Evolutionary conservation across 306 rosid genomes (phyloP).

Genomic region (Biancaea sappan): DNA sequence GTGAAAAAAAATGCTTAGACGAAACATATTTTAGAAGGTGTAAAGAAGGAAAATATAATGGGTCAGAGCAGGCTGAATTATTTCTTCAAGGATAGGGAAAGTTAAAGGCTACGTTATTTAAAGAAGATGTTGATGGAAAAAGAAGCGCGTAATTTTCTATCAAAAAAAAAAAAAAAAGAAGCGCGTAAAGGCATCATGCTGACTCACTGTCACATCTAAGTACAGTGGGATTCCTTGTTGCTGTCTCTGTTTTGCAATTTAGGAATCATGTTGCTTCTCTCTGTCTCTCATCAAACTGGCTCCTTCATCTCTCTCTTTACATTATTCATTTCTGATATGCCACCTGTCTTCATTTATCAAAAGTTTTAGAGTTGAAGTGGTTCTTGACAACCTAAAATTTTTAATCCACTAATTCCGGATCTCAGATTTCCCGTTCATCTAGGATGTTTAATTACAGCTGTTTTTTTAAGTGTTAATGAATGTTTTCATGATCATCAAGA

Average conservation of each 20-base stretch:
- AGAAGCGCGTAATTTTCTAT: too few relatives aligned
- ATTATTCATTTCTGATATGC: not conserved
- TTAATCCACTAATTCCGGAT: constrained; percentile 14
- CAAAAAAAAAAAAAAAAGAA: too few relatives aligned
- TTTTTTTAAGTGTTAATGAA: constrained; percentile 15
- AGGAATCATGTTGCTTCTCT: constrained; percentile 38
- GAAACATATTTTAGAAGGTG: constrained; percentile 19
- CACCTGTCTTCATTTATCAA: too few relatives aligned
- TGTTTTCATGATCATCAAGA: constrained; percentile 7
- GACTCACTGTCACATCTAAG: constrained; percentile 38
- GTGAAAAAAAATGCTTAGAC: not conserved
- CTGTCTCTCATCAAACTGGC: constrained; percentile 30
- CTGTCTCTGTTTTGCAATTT: constrained; percentile 32
- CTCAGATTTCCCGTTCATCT: constrained; percentile 28
- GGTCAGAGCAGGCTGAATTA: not conserved
- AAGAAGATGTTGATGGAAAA: constrained; percentile 19
- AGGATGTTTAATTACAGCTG: not conserved
- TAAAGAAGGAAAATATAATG: constrained; percentile 12
- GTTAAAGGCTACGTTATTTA: constrained; percentile 31
- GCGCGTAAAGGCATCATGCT: constrained; percentile 39
- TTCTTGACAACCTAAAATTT: not conserved
- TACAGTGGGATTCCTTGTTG: constrained; percentile 42
- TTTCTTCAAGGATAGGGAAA: constrained; percentile 43
- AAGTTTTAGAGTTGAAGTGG: not conserved
- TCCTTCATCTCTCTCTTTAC: not conserved